phyloP scores from a whole-genome alignment of 1,284 basidiomycete species.

The Austropuccinia psidii region DNA sequence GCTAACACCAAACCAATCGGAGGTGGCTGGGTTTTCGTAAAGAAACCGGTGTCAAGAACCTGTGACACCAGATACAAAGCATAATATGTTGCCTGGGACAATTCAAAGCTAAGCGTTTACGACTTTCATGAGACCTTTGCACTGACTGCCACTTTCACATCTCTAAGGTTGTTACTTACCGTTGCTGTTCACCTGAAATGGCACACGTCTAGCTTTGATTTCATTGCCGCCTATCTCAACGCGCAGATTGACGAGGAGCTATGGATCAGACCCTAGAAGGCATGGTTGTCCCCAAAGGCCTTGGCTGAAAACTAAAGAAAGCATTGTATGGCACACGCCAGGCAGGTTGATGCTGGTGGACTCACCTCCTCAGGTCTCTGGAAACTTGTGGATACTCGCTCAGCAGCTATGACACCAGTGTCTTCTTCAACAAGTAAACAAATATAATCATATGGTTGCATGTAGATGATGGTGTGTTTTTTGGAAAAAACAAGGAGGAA shows the following conservation, averaged over 20 bases:
- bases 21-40: background rate
- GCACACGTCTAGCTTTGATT: slow-evolving; percentile 3
- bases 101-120: background rate
- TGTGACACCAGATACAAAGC: background rate
- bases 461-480: too few relatives aligned
- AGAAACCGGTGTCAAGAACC: background rate
- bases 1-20: background rate
- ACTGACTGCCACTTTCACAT: slow-evolving; percentile 8
- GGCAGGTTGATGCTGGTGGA: too few relatives aligned
- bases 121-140: slow-evolving; percentile 18
- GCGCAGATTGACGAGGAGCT: background rate
- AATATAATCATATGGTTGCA: too few relatives aligned
- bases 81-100: background rate
- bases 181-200: background rate
- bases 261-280: background rate
- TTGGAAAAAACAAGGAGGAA: background rate
- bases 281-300: background rate
- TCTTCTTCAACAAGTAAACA: too few relatives aligned
- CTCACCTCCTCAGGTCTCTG: too few relatives aligned
- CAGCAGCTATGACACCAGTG: too few relatives aligned
- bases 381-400: too few relatives aligned
- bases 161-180: background rate
- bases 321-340: too few relatives aligned
- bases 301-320: too few relatives aligned
- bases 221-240: slow-evolving; percentile 10